A percentile compares a stretch with the other conserved stretches of the same genome.
These are phyloP conservation scores for Jasminum sambac DNA, from an alignment of 257 asterid species.

Conservation along the genomic window DNA sequence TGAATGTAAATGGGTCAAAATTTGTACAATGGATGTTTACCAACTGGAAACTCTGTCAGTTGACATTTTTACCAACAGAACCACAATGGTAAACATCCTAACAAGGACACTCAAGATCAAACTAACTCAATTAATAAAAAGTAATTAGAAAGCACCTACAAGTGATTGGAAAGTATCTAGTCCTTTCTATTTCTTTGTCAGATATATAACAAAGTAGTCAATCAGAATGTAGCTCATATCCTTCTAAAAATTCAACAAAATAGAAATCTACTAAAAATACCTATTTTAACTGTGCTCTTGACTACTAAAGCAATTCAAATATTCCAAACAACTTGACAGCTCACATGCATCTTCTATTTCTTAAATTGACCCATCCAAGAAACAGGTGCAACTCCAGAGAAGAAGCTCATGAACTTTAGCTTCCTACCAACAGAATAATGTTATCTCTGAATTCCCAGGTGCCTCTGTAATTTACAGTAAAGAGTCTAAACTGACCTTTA, in stretches of 20 bases:
- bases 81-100: neutral
- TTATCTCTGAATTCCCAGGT: neutral
- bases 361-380: neutral
- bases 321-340: neutral
- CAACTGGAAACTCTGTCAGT: too few species aligned
- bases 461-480: neutral
- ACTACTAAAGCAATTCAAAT: neutral
- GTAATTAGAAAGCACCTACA: neutral
- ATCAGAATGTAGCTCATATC: neutral
- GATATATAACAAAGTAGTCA: neutral
- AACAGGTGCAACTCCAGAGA: neutral
- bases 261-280: neutral
- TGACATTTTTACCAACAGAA: too few species aligned
- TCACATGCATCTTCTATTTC: neutral
- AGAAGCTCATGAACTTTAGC: neutral
- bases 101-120: neutral
- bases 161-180: neutral
- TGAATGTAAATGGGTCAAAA: neutral
- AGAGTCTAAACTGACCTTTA: neutral
- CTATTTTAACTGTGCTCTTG: neutral
- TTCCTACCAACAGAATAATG: neutral
- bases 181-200: neutral
- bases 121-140: neutral
- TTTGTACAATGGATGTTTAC: neutral
- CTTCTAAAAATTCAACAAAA: neutral